Base-by-base conservation (phyloP, 2,329 filamentous ascomycete genomes). In the Paecilomyces fulvus region DNA sequence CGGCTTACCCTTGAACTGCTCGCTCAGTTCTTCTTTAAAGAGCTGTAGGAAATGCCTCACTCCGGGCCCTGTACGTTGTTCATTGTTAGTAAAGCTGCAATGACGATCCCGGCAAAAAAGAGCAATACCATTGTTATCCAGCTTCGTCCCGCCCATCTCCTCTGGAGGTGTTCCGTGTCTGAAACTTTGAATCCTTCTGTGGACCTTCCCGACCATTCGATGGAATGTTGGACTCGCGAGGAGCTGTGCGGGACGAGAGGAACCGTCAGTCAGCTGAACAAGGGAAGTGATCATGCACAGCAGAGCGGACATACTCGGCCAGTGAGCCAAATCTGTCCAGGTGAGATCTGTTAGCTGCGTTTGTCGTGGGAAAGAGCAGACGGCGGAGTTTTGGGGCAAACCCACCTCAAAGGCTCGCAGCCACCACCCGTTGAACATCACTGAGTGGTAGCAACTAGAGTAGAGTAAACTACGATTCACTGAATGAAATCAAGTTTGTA, bases 201-300 rank as follows among this genome's bases (percentile, higher is more conserved):
- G 73, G 21, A 77, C 69, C 55, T 64, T 67, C 28, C 74, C 72
- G 49, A 77, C 75, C 61, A 73, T 68, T 43, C 70, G 67, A 62
- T 76, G 75, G 59, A 77, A 78, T 53, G 68, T 60, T 9, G 72
- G 74, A 59, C 74, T 77, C 54, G 68, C 63, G 53, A 77, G 65
- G 56, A 78, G 71, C 73, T 76, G 59, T 25, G 49, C 21, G 30
- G 10, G 17, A 33, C 53, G 20, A 54, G 54, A 33, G 51, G n/a
- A 11, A 49, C 11, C 8, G 53, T 23, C 49, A 52, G 52, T 31
- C 43, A 55, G 30, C 12, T 9, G 31, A 23, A 56, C 23, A 55
- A 60, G 56, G 64, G 51, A 48, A 52, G n/a, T 52, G 30, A 33
- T 51, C 9, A 54, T 49, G 37, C 59, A 57, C 50, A 48, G 30